Evolutionary conservation across 2,329 filamentous ascomycete genomes (phyloP).

Genomic region (Exutisphaerella laricina): DNA sequence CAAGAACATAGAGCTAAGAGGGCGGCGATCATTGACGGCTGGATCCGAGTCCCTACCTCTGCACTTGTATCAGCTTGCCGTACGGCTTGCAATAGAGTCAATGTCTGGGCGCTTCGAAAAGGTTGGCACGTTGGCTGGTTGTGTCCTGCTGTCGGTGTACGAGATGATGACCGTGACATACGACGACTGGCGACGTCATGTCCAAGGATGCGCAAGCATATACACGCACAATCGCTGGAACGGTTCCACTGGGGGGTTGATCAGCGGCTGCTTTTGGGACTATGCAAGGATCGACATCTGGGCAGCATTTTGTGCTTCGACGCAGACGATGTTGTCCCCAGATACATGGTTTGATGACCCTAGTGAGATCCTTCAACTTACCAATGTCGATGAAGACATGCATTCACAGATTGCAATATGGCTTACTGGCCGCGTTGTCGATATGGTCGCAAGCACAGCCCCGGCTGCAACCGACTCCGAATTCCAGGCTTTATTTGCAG

Average conservation of each 20-base stretch:
- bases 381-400: slow-evolving; percentile 11
- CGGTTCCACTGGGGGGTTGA: slow-evolving; percentile 12
- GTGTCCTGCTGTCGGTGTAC: slow-evolving; percentile 11
- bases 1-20: slow-evolving; percentile 13
- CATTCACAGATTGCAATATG: slow-evolving; percentile 15
- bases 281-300: slow-evolving; percentile 16
- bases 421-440: slow-evolving; percentile 12
- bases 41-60: slow-evolving; percentile 10
- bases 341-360: slow-evolving; percentile 15
- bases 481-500: slow-evolving; percentile 8
- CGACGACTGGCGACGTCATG: slow-evolving; percentile 14
- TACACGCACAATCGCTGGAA: slow-evolving; percentile 17
- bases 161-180: slow-evolving; percentile 19
- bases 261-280: slow-evolving; percentile 15
- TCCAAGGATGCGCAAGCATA: slow-evolving; percentile 15
- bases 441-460: slow-evolving; percentile 8
- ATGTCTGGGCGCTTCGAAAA: slow-evolving; percentile 14
- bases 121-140: slow-evolving; percentile 13
- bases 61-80: slow-evolving; percentile 14
- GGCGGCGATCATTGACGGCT: slow-evolving; percentile 6
- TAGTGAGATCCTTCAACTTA: slow-evolving; percentile 5
- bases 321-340: slow-evolving; percentile 9
- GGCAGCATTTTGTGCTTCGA: slow-evolving; percentile 13
- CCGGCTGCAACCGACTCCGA: slow-evolving; percentile 6
- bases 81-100: slow-evolving; percentile 12